Conservation (phyloP, 1,139 yeast genomes). For the Hansenula sp. region DNA sequence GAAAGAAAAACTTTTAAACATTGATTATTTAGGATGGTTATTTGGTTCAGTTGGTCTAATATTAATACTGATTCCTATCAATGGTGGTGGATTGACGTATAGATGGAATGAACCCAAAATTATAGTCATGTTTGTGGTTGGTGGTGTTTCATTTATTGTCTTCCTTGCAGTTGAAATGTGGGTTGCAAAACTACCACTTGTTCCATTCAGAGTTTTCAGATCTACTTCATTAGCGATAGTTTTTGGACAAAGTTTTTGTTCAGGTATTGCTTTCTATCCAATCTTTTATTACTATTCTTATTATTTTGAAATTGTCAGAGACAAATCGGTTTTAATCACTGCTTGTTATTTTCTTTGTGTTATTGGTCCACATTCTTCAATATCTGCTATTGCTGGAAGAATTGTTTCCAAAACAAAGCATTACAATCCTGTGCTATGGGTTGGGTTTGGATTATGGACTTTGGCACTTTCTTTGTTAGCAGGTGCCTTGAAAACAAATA, state of each 20-base stretch:
- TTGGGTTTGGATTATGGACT: slow-evolving; percentile 41
- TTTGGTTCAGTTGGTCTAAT: slow-evolving; percentile 40
- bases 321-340: slow-evolving; percentile 31
- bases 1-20: slow-evolving; percentile 31
- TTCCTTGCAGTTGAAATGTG: slow-evolving; percentile 48
- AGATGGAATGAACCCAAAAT: slow-evolving; percentile 47
- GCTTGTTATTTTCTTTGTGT: slow-evolving; percentile 37
- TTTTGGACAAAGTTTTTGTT: slow-evolving; percentile 41
- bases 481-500: slow-evolving; percentile 27
- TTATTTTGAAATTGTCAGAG: slow-evolving; percentile 43
- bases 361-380: slow-evolving; percentile 36
- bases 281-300: slow-evolving; percentile 43
- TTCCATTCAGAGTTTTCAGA: slow-evolving; percentile 45
- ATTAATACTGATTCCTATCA: slow-evolving; percentile 42
- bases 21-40: slow-evolving; percentile 48
- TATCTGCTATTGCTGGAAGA: slow-evolving; percentile 38
- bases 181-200: slow-evolving; percentile 47
- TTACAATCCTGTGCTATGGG: slow-evolving; percentile 34
- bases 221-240: slow-evolving; percentile 33
- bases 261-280: slow-evolving; percentile 15
- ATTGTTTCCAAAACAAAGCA: slow-evolving; percentile 37
- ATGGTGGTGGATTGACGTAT: slow-evolving; percentile 50
- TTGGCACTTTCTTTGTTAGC: slow-evolving; percentile 33
- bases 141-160: slow-evolving; percentile 35
- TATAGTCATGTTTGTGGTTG: slow-evolving; percentile 42